Conservation (phyloP, 768 basidiomycete genomes). For the Panellus pusillus region DNA sequence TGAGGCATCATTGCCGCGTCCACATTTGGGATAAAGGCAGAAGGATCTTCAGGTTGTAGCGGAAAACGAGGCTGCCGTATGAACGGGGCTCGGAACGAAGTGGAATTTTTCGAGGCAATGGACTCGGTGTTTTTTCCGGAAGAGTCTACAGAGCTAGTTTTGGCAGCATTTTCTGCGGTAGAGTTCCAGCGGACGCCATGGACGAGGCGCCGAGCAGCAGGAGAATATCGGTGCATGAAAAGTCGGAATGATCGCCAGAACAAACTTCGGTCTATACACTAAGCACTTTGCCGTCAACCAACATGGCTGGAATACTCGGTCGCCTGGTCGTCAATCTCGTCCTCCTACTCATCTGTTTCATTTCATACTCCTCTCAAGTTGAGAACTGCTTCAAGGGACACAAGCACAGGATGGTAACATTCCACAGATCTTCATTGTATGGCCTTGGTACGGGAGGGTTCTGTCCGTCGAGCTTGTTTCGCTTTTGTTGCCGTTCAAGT, state of each 20-base stretch:
- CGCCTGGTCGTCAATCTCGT: constrained; percentile 68
- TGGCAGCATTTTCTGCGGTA: not conserved
- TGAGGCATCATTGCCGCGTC: not conserved
- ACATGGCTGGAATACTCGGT: constrained; percentile 50
- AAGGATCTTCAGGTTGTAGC: not conserved
- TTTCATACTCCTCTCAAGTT: constrained; percentile 67
- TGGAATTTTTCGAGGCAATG: too few species aligned
- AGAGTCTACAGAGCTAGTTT: not conserved
- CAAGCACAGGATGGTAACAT: too few species aligned
- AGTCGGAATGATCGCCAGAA: too few species aligned
- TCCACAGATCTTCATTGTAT: constrained; percentile 79
- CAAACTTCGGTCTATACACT: too few species aligned
- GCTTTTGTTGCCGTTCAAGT: constrained; percentile 93
- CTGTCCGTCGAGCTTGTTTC: constrained; percentile 72
- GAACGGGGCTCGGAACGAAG: too few species aligned
- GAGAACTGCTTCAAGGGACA: too few species aligned
- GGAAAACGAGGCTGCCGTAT: too few species aligned
- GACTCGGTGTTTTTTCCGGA: not conserved
- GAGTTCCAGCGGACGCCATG: constrained; percentile 15
- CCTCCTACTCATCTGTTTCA: constrained; percentile 77
- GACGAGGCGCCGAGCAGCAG: not conserved
- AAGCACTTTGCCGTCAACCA: not conserved
- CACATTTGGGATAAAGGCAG: constrained; percentile 3
- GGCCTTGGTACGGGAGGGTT: constrained; percentile 87
- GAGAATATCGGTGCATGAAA: constrained; percentile 12